phyloP scores from a whole-genome alignment of 176 grass and related monocot species.

The Carex cristatella region DNA sequence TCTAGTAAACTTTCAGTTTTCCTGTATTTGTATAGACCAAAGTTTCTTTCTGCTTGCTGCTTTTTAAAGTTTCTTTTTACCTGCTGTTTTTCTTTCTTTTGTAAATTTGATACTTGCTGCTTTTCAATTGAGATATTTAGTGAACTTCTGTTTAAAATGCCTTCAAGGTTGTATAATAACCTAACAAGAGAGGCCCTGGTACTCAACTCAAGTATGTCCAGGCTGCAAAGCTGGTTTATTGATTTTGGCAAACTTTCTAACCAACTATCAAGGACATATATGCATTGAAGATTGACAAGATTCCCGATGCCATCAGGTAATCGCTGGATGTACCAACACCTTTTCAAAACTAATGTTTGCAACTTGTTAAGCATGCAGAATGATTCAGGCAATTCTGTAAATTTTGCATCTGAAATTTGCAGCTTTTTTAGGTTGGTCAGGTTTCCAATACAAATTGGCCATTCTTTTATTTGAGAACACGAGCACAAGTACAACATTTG shows the following conservation, averaged over 20 bases:
- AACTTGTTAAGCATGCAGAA: neutral
- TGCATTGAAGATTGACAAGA: neutral
- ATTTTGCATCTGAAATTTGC: neutral
- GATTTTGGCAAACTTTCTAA: neutral
- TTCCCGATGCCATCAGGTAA: neutral
- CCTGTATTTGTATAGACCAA: neutral
- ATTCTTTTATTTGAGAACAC: neutral
- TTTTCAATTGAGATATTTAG: neutral
- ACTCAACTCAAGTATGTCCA: neutral
- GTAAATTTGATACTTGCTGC: too few species aligned
- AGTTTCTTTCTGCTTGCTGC: too few species aligned
- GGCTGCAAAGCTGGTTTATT: neutral
- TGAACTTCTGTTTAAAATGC: neutral
- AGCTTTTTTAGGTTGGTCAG: neutral
- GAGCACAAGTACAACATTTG: slow-evolving; percentile 21
- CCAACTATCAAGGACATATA: neutral
- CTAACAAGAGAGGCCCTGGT: neutral
- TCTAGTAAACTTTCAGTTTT: neutral
- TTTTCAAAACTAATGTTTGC: neutral
- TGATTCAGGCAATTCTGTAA: neutral
- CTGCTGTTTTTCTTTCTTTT: too few species aligned
- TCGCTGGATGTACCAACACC: neutral
- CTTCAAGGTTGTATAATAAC: neutral
- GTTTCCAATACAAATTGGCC: neutral
- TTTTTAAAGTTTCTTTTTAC: too few species aligned